Base-by-base conservation (phyloP, 345 rosid genomes). In the Combretum micranthum region DNA sequence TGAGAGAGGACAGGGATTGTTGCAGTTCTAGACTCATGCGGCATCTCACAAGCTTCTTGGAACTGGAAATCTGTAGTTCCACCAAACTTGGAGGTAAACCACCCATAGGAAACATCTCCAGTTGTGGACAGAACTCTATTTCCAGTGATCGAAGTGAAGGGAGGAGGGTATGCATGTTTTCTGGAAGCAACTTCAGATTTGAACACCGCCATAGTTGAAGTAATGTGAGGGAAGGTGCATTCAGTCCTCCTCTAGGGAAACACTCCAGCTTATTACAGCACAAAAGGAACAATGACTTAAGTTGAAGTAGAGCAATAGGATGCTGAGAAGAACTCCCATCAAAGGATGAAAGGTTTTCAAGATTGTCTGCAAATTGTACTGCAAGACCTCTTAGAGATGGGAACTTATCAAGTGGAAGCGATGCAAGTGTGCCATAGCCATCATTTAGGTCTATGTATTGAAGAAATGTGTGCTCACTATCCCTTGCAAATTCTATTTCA, bases 71-170 rank as follows among this genome's bases (percentile, higher is more conserved):
- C 3, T 32, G 19, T 22, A 59, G 49, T 15, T 13, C 18, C 0
- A 51, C 56, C 57, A 51, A 52, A 17, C 43, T 61, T 20, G 50
- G 42, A 21, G 65, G 65, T 0, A 62, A 62, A 42, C 65, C 65
- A 20, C 0, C 42, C 13, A 21, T 21, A 1, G 65, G 58, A 61
- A 61, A 61, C 13, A 42, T 42, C 50, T 23, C 45, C 1, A 61
- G 23, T 52, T 61, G 20, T 12, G 42, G 42, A 20, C 65, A 61
- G 19, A 16, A 14, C 14, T 19, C 47, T 22, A 61, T 15, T 42
- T 2, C 39, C 16, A 61, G 56, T 25, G 48, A n/a, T 0, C 44
- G 51, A 21, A 62, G 59, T 0, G 52, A 53, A 4, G 45, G 57
- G 4, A 62, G 51, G 15, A 62, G 52, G 6, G 20, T 7, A 26